These are phyloP conservation scores for Amphibolis antarctica DNA, from an alignment of 106 monocot species.

Conservation along the genomic window DNA sequence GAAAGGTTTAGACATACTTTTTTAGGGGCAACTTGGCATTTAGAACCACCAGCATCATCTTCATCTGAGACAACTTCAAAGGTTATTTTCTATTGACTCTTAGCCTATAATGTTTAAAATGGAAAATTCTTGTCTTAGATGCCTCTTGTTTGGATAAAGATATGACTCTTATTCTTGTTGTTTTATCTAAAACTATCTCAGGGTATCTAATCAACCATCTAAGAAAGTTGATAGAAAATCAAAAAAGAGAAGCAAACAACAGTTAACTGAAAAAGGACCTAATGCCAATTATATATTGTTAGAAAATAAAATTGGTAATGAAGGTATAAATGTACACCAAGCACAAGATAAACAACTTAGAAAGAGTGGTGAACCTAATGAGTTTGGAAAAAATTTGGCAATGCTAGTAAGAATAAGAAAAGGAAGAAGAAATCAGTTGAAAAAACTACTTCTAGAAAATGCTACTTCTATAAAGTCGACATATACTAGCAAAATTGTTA, in stretches of 20 bases:
- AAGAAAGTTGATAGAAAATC: slow-evolving; percentile 11
- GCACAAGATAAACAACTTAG: slow-evolving; percentile 1
- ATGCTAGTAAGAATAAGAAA: slow-evolving; percentile 31
- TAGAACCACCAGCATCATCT: too few relatives aligned
- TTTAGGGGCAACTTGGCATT: too few relatives aligned
- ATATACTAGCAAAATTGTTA: too few relatives aligned
- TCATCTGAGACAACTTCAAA: too few relatives aligned
- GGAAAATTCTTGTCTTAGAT: neutral
- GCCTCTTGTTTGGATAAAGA: neutral
- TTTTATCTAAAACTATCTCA: neutral
- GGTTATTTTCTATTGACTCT: neutral
- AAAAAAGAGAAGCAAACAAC: slow-evolving; percentile 38
- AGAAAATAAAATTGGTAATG: neutral
- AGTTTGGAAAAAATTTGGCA: slow-evolving; percentile 8
- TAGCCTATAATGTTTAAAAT: neutral
- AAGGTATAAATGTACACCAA: neutral
- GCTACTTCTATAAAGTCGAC: too few relatives aligned
- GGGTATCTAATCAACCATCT: neutral
- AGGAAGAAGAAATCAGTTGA: slow-evolving; percentile 22
- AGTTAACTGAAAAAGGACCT: slow-evolving; percentile 1
- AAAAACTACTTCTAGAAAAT: slow-evolving; percentile 10
- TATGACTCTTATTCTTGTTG: too few relatives aligned
- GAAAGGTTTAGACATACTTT: too few relatives aligned
- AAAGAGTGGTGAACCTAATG: neutral
- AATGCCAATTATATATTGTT: neutral